Conservation (phyloP, 2,329 filamentous ascomycete genomes). For the Clathrospora elynae region DNA sequence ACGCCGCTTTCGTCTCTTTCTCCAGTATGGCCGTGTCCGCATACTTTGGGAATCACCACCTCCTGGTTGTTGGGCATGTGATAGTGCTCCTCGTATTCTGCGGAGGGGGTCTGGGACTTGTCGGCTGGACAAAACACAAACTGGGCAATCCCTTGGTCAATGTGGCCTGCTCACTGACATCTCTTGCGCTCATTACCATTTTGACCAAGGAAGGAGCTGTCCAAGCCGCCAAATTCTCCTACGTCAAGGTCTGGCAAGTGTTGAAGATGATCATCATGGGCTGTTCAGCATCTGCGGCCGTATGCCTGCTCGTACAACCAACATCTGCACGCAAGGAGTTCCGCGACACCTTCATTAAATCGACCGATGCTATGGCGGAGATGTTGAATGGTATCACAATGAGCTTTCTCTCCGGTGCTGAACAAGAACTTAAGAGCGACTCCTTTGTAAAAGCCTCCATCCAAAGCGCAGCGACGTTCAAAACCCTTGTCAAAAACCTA, state of each 20-base stretch:
- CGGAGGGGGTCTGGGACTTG: conserved; percentile 82
- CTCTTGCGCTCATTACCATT: conserved; percentile 85
- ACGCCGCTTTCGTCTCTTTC: conserved; percentile 75
- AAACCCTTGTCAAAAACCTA: conserved; percentile 74
- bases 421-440: conserved; percentile 73
- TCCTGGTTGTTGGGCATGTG: conserved; percentile 74
- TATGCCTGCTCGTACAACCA: conserved; percentile 74
- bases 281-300: conserved; percentile 57
- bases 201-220: conserved; percentile 90
- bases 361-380: conserved; percentile 76
- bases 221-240: conserved; percentile 78
- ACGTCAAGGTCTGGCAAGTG: conserved; percentile 77
- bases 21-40: conserved; percentile 88
- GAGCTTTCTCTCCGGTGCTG: conserved; percentile 81
- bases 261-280: conserved; percentile 62
- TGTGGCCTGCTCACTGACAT: conserved; percentile 78
- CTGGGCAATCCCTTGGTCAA: conserved; percentile 80
- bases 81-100: conserved; percentile 83
- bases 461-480: conserved; percentile 70
- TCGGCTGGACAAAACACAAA: conserved; percentile 85
- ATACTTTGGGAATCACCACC: conserved; percentile 71
- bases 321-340: conserved; percentile 76
- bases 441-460: conserved; percentile 67
- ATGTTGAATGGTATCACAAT: conserved; percentile 81
- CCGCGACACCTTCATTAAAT: conserved; percentile 72